Evolutionary conservation across 768 basidiomycete genomes (phyloP).

Genomic region (Daedaleopsis nitida): DNA sequence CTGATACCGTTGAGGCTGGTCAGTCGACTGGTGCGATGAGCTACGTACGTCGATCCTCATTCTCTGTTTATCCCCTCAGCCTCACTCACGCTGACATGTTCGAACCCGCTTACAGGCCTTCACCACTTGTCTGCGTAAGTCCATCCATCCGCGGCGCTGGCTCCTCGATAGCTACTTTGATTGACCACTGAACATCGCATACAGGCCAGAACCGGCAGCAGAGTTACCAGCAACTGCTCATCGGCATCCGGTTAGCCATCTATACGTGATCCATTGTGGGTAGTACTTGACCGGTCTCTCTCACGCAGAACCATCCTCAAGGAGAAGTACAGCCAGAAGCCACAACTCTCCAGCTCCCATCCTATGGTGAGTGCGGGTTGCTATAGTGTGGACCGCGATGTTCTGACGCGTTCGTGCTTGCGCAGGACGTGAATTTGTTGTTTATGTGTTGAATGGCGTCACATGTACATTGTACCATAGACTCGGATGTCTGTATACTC

Average conservation of each 20-base stretch:
- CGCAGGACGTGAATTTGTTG: constrained; percentile 33
- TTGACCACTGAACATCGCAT: background rate
- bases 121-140: constrained; percentile 51
- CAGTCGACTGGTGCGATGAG: constrained; percentile 82
- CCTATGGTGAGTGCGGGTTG: background rate
- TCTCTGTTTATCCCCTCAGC: too few relatives aligned
- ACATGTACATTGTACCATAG: background rate
- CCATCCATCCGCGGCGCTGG: background rate
- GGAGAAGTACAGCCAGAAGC: constrained; percentile 68
- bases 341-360: constrained; percentile 69
- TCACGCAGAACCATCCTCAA: constrained; percentile 50
- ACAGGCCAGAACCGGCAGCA: constrained; percentile 53
- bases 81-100: background rate
- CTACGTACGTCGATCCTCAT: constrained; percentile 49
- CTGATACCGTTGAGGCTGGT: constrained; percentile 75
- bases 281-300: background rate
- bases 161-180: background rate
- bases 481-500: too few relatives aligned
- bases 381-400: background rate
- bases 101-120: constrained; percentile 49
- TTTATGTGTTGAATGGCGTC: constrained; percentile 29
- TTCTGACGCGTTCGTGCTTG: background rate
- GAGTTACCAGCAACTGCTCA: constrained; percentile 65
- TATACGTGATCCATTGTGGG: background rate
- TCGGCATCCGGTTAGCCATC: constrained; percentile 49